phyloP scores from a whole-genome alignment of 441 rosid genomes.

The Corymbia calophylla region DNA sequence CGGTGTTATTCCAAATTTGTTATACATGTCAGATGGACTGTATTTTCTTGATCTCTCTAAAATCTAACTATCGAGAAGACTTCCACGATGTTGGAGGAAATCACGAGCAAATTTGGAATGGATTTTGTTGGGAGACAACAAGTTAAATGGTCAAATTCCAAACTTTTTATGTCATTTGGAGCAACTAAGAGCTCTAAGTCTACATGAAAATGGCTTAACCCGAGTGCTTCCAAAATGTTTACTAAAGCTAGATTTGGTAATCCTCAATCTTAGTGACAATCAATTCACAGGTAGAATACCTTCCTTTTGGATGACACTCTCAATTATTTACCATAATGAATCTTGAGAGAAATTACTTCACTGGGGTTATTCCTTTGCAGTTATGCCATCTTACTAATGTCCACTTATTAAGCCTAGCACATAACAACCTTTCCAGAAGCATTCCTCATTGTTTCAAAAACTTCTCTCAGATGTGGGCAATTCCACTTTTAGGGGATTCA shows the following conservation, averaged over 20 bases:
- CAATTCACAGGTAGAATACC: neutral
- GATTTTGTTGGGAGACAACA: neutral
- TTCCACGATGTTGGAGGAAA: neutral
- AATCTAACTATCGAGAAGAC: neutral
- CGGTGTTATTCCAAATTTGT: neutral
- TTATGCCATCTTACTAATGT: neutral
- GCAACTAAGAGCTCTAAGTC: neutral
- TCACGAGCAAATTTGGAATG: neutral
- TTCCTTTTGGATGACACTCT: neutral
- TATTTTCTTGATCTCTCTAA: neutral
- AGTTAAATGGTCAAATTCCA: neutral
- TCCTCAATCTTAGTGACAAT: neutral
- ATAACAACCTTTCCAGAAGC: neutral
- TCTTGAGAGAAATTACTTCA: neutral
- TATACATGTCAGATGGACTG: neutral
- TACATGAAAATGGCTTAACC: neutral
- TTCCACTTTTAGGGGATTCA: neutral
- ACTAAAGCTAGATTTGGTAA: too few relatives aligned
- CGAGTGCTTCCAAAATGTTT: too few relatives aligned
- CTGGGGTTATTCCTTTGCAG: neutral
- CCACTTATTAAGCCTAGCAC: neutral
- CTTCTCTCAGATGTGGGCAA: neutral
- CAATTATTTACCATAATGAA: neutral
- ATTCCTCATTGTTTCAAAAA: neutral
- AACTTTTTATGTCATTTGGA: neutral